Evolutionary conservation across 257 asterid species (phyloP), one percentile per base, ranked within the genome.

Genomic region (Nicotiana benthamiana): DNA sequence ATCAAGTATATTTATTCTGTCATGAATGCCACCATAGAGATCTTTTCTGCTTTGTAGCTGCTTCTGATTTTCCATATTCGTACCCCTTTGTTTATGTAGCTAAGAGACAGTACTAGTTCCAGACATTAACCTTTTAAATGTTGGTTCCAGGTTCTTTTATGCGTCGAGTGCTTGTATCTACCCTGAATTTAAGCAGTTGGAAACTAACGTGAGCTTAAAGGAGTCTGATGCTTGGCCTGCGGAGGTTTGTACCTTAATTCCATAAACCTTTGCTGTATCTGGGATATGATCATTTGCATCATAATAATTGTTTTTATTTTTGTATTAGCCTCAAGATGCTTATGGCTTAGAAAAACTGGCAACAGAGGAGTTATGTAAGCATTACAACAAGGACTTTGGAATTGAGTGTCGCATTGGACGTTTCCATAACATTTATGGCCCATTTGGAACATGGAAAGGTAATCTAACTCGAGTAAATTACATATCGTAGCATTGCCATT

Each of bases 181-280:
- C 80, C 98, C 98, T 6, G 98, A 94, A 82, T 94, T 94, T 84
- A 94, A 94, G 93, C 98, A 94, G 86, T 80, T 94, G 88, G 97
- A 92, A 1, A 92, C 98, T 40, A 94, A 94, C 34, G 98, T 94
- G 86, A 94, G 98, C 96, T 86, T 92, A 93, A 94, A 94, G 83
- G 98, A 94, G 84, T 84, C 98, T 27, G 98, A 94, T 81, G 98
- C 98, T 6, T 94, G 98, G 98, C 98, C 98, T 26, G 98, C 98
- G 0, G 98, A 94, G 98, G 98, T 95, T 82, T 75, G 51, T 76
- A 43, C 16, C 78, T 24, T 46, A 48, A 72, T 3, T 72, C 0
- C 4, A 46, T 72, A 24, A 72, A 57, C 36, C n/a, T 79, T 85
- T 30, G 56, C 9, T 74, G 51, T 9, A 63, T 70, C 20, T 53